phyloP scores from a whole-genome alignment of 768 basidiomycete species.

The Phlebiopsis gigantea region DNA sequence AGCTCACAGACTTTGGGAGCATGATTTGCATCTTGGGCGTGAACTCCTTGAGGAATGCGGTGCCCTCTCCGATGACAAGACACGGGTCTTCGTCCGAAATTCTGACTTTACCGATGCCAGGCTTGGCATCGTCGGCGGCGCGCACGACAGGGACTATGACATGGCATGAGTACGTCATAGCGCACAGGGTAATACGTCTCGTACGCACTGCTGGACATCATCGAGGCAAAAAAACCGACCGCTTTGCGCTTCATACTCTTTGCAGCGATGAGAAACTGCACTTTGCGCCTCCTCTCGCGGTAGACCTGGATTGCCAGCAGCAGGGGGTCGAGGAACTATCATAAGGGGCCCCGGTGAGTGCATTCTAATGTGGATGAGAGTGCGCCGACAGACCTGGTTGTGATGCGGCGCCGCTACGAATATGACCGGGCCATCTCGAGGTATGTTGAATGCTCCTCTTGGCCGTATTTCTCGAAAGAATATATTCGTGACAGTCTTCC shows the following conservation, averaged over 20 bases:
- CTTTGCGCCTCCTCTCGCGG: constrained; percentile 73
- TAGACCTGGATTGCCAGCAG: constrained; percentile 79
- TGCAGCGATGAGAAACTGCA: constrained; percentile 84
- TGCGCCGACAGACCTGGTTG: constrained; percentile 60
- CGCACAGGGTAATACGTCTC: background rate
- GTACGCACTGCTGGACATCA: constrained; percentile 83
- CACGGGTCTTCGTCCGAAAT: constrained; percentile 72
- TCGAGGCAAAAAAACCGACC: constrained; percentile 72
- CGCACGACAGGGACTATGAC: constrained; percentile 83
- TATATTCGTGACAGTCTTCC: constrained; percentile 81
- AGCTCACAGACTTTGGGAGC: constrained; percentile 76
- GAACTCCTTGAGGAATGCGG: constrained; percentile 70
- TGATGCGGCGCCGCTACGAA: constrained; percentile 92
- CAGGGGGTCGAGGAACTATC: constrained; percentile 88
- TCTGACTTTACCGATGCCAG: constrained; percentile 66
- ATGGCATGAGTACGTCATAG: background rate
- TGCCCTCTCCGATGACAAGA: constrained; percentile 69
- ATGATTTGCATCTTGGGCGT: constrained; percentile 78
- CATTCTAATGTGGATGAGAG: constrained; percentile 1
- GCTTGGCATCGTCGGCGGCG: constrained; percentile 79
- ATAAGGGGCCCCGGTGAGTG: background rate
- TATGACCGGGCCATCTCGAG: constrained; percentile 83
- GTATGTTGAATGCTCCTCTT: constrained; percentile 92
- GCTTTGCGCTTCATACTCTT: constrained; percentile 78
- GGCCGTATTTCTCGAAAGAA: constrained; percentile 97